Evolutionary conservation across 352 stramenopile species (phyloP).

Genomic region (Phytophthora niederhauseri): DNA sequence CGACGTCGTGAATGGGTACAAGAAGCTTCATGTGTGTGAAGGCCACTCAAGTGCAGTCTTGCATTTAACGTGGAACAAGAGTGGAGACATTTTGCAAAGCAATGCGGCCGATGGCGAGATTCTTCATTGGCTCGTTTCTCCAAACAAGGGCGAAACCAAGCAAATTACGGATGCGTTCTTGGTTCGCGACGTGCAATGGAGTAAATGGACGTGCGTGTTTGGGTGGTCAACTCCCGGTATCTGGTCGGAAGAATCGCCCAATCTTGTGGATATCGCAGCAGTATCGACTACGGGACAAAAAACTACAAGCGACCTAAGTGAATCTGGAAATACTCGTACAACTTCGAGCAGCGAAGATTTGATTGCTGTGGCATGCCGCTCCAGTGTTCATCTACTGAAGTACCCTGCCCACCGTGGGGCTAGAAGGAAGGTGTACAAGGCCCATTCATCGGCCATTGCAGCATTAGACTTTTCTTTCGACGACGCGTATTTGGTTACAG

Average conservation of each 20-base stretch:
- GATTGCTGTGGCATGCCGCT: constrained; percentile 53
- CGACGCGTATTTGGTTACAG: constrained; percentile 52
- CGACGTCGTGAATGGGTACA: constrained; percentile 53
- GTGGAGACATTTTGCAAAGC: constrained; percentile 80
- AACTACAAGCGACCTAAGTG: not conserved
- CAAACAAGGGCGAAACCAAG: constrained; percentile 44
- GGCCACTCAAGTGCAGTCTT: constrained; percentile 83
- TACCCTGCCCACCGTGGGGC: constrained; percentile 52
- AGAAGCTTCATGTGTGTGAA: constrained; percentile 66
- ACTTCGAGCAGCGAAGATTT: constrained; percentile 40
- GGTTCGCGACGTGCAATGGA: constrained; percentile 63
- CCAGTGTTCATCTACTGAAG: constrained; percentile 55
- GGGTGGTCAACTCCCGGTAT: constrained; percentile 69
- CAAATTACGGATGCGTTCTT: constrained; percentile 70
- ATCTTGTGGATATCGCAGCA: constrained; percentile 55
- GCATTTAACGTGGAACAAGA: constrained; percentile 89
- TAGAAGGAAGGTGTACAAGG: constrained; percentile 52
- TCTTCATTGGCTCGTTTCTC: constrained; percentile 55
- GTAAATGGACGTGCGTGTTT: constrained; percentile 73
- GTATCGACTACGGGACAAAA: constrained; percentile 47
- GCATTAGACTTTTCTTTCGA: constrained; percentile 58
- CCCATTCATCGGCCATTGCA: constrained; percentile 53
- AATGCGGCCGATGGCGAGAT: constrained; percentile 79
- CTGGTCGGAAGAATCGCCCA: constrained; percentile 59
- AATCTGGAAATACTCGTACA: not conserved